Conservation (phyloP, 768 basidiomycete genomes). For the Clavaria fumosa region DNA sequence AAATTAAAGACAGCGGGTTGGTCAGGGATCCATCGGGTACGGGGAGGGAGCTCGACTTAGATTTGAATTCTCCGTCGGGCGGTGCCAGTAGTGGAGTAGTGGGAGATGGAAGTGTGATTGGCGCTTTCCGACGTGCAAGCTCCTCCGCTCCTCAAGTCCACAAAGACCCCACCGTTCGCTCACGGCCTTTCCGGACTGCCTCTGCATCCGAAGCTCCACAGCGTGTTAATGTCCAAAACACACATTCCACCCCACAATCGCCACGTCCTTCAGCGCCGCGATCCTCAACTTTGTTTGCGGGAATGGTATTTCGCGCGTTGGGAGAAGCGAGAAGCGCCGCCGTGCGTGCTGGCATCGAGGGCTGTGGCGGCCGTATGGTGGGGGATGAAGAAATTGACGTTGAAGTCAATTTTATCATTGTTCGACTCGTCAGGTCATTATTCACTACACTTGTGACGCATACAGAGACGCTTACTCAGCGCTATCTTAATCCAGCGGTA, state of each 20-base stretch:
- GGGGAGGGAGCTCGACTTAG: neutral
- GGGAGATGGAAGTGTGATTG: conserved; percentile 29
- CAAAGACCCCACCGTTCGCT: conserved; percentile 10
- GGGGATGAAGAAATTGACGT: conserved; percentile 29
- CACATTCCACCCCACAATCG: neutral
- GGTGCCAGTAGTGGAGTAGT: neutral
- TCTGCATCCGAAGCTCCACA: conserved; percentile 5
- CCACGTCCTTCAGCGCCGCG: conserved; percentile 9
- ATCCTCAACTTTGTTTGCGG: conserved; percentile 31
- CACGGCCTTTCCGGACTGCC: conserved; percentile 29
- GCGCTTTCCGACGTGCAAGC: conserved; percentile 44
- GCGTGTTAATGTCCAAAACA: neutral
- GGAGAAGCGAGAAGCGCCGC: conserved; percentile 49
- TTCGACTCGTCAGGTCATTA: conserved; percentile 54
- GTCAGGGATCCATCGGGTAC: conserved; percentile 36
- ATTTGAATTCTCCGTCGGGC: neutral
- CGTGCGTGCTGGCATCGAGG: conserved; percentile 46
- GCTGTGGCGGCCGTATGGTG: conserved; percentile 37
- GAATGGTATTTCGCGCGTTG: conserved; percentile 39
- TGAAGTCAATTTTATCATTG: conserved; percentile 49
- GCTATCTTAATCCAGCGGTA: conserved; percentile 43
- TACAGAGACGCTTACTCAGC: conserved; percentile 3
- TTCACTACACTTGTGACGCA: neutral
- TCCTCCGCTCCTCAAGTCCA: conserved; percentile 39
- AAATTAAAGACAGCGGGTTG: conserved; percentile 40